phyloP scores from a whole-genome alignment of 2,329 filamentous ascomycete genomes.

The Aspergillus quadricinctus region DNA sequence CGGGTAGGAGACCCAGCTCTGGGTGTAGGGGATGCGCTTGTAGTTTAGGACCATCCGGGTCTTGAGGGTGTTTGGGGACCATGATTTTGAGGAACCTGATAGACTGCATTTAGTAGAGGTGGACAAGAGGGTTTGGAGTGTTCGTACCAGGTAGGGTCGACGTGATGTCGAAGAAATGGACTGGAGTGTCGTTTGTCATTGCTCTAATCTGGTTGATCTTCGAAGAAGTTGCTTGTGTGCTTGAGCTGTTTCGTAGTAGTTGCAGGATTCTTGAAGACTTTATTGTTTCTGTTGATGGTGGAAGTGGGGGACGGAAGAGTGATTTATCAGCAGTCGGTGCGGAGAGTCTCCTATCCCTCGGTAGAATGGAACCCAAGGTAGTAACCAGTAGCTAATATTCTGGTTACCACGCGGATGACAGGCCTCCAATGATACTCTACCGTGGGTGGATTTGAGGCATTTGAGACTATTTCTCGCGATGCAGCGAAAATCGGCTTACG shows the following conservation, averaged over 20 bases:
- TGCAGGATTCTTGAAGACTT: background rate
- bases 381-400: background rate
- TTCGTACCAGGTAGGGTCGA: constrained; percentile 24
- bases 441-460: background rate
- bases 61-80: constrained; percentile 26
- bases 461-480: too few species aligned
- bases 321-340: background rate
- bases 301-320: background rate
- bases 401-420: too few species aligned
- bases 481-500: too few species aligned
- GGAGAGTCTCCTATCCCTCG: background rate
- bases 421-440: background rate
- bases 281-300: too few species aligned
- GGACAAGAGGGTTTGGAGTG: background rate
- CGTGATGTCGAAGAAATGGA: constrained; percentile 33
- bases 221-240: background rate
- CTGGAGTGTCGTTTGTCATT: constrained; percentile 20
- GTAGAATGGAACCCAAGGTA: background rate
- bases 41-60: constrained; percentile 23
- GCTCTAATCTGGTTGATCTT: background rate
- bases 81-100: constrained; percentile 26
- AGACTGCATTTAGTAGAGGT: background rate
- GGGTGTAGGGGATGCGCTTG: constrained; percentile 24
- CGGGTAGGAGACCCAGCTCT: constrained; percentile 25
- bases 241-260: background rate